Percentiles rank a stretch among this genome's conserved stretches.
Conservation (phyloP, 169 alveolate genomes). For the Plasmodium fragile region DNA sequence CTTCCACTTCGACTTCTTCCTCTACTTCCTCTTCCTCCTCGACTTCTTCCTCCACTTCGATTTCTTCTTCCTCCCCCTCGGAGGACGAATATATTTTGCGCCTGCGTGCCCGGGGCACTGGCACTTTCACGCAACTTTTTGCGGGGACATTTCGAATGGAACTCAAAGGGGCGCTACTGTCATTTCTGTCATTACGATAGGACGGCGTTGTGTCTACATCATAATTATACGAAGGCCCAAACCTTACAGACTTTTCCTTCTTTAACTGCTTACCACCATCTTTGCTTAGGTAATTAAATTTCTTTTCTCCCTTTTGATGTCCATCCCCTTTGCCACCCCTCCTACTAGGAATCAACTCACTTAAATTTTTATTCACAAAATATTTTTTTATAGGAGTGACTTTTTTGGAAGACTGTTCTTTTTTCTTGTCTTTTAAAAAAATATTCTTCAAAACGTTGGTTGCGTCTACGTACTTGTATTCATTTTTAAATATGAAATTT, state of each 20-base stretch:
- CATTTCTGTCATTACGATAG: neutral
- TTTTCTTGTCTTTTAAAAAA: slow-evolving; percentile 63
- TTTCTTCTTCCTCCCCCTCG: slow-evolving; percentile 19
- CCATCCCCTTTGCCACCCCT: neutral
- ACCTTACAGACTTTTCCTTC: neutral
- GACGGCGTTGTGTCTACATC: neutral
- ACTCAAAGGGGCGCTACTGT: neutral
- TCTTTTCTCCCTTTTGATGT: slow-evolving; percentile 10
- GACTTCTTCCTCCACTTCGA: neutral
- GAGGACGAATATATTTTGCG: slow-evolving; percentile 32
- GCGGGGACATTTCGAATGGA: neutral
- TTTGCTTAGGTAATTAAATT: neutral
- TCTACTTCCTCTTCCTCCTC: neutral
- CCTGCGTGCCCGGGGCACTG: neutral
- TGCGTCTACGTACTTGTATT: slow-evolving; percentile 68
- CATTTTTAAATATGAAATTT: slow-evolving; percentile 56
- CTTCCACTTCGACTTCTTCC: too few relatives aligned
- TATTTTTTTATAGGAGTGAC: slow-evolving; percentile 11
- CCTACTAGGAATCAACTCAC: slow-evolving; percentile 22
- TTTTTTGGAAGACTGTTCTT: slow-evolving; percentile 22
- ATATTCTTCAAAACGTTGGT: slow-evolving; percentile 63
- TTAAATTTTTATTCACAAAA: slow-evolving; percentile 36
- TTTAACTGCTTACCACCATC: slow-evolving; percentile 1
- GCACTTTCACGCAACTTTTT: neutral
- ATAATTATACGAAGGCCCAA: neutral